Evolutionary conservation across 257 asterid genomes (phyloP), one percentile per base, ranked within the genome.

Genomic region (Penstemon newberryi): DNA sequence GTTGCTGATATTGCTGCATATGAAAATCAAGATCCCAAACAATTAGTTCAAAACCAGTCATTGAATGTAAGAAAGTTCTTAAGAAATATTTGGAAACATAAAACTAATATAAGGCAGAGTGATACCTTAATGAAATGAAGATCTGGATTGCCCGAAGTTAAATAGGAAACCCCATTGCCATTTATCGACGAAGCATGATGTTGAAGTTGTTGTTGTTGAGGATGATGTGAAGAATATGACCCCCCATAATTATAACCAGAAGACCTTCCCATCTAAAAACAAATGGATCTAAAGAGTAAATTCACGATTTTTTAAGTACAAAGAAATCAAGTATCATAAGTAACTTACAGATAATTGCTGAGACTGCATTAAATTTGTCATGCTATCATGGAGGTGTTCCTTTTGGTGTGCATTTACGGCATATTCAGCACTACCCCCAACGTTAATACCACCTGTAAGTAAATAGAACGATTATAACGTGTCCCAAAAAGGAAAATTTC

Each of bases 191-290:
- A 82, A 74, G 85, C 77, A 65, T 85, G 90, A 73, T 87, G 93
- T 25, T 25, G 33, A 25, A 25, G 33, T 25, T 25, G 33, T 2
- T 25, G 33, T 71, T 89, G 98, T 70, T 84, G 96, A 68, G 81
- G 84, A 79, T 84, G 87, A 78, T 87, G 93, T 15, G 97, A 85
- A 57, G 95, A 80, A 77, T 83, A 83, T 7, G 89, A 77, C 56
- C 89, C 94, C 67, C 92, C 92, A 72, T 86, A 87, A 67, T 79
- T 81, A 46, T 86, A 79, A 59, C 91, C 96, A 63, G 95, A 36
- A 65, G 98, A 86, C 80, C 96, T 81, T 72, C 91, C 96, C 78
- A 87, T 74, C 98, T 92, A 77, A 75, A 52, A 75, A 73, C 66
- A 39, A 51, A 66, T 69, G 58, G 64, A 75, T 67, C 60, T 39